These are phyloP conservation scores for Exophiala spinifera DNA, from an alignment of 2,329 filamentous ascomycete genomes.

Conservation along the genomic window DNA sequence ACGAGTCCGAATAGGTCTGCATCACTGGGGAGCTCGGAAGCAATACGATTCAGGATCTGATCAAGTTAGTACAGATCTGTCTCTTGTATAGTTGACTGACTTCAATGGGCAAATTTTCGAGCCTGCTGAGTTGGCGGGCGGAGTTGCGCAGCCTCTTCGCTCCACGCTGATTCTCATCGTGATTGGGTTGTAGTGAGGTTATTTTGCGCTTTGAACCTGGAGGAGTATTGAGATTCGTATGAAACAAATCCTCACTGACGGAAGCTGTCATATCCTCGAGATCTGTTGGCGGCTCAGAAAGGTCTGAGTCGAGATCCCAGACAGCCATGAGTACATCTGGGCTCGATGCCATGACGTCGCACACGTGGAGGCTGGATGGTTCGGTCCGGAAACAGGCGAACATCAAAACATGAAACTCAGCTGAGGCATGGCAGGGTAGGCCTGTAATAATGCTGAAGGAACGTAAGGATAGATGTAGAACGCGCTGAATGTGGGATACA, in stretches of 20 bases:
- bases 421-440: not conserved
- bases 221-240: not conserved
- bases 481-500: too few species aligned
- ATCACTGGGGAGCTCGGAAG: conserved; percentile 27
- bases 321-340: not conserved
- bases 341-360: not conserved
- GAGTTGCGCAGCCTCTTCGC: not conserved
- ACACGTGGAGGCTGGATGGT: not conserved
- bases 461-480: too few species aligned
- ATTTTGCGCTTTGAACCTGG: not conserved
- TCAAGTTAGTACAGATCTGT: not conserved
- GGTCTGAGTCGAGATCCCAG: conserved; percentile 14
- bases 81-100: conserved; percentile 3
- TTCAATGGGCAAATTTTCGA: conserved; percentile 22
- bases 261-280: conserved; percentile 12
- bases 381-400: not conserved
- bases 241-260: not conserved
- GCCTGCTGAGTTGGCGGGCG: not conserved
- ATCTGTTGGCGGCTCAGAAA: conserved; percentile 20
- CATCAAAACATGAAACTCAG: not conserved
- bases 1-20: conserved; percentile 34
- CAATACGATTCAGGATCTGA: conserved; percentile 24
- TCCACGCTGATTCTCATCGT: not conserved
- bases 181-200: not conserved
- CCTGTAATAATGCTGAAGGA: too few species aligned